phyloP scores from a whole-genome alignment of 352 stramenopile genomes.

The Globisporangium carolinianum region DNA sequence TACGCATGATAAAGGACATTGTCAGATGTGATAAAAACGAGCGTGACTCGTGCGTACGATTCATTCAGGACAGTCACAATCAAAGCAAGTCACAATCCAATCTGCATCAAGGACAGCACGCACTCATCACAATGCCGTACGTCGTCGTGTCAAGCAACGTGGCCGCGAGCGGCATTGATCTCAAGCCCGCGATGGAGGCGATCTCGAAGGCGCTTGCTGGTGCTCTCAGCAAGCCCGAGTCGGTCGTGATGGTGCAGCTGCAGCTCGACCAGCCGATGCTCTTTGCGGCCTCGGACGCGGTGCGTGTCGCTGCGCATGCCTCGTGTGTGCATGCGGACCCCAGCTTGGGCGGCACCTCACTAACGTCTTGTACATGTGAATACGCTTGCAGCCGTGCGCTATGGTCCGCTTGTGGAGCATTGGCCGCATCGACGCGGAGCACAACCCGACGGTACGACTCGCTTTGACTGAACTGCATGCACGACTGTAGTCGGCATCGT shows the following conservation, averaged over 20 bases:
- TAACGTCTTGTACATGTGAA: neutral
- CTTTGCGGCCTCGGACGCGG: conserved; percentile 39
- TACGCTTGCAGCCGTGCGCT: conserved; percentile 30
- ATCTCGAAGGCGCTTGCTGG: conserved; percentile 34
- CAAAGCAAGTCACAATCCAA: too few species aligned
- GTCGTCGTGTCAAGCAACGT: conserved; percentile 50
- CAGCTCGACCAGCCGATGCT: conserved; percentile 44
- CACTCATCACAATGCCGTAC: conserved; percentile 31
- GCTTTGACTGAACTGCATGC: neutral
- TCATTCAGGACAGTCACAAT: too few species aligned
- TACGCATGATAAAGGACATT: too few species aligned
- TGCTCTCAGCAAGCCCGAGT: conserved; percentile 43
- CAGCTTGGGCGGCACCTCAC: neutral
- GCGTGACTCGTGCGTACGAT: too few species aligned
- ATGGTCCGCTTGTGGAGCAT: conserved; percentile 51
- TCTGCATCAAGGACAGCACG: too few species aligned
- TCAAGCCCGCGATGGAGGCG: conserved; percentile 20
- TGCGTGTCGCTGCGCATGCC: conserved; percentile 11
- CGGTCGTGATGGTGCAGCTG: conserved; percentile 52
- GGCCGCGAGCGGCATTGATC: conserved; percentile 19
- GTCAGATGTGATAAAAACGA: too few species aligned
- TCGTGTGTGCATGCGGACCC: neutral
- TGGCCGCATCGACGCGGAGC: conserved; percentile 38
- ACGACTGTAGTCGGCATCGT: too few species aligned
- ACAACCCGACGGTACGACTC: conserved; percentile 31